phyloP scores from a whole-genome alignment of 805 yeast genomes.

The Candida multigemmis region DNA sequence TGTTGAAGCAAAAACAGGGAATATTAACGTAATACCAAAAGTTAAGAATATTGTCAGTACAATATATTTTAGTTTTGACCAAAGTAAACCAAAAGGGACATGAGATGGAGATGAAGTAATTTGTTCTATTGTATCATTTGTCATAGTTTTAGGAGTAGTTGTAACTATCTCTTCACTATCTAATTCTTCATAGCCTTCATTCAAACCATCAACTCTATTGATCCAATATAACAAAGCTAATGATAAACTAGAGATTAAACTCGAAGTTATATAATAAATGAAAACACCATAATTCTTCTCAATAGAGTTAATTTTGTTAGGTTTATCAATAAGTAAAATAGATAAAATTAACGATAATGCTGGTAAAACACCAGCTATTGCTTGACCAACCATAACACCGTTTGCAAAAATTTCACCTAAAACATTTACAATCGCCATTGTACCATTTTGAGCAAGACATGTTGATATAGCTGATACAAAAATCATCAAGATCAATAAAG shows the following conservation, averaged over 20 bases:
- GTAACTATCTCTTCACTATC: slow-evolving; percentile 6
- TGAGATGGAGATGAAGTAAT: no score
- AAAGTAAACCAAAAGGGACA: slow-evolving; percentile 53
- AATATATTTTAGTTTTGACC: slow-evolving; percentile 54
- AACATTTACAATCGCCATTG: slow-evolving; percentile 77
- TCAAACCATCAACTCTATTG: slow-evolving; percentile 17
- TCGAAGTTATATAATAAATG: slow-evolving; percentile 42
- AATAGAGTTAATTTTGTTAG: slow-evolving; percentile 13
- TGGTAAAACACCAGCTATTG: slow-evolving; percentile 89
- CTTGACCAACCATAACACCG: slow-evolving; percentile 91
- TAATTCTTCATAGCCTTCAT: slow-evolving; percentile 8
- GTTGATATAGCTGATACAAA: slow-evolving; percentile 64
- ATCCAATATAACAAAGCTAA: slow-evolving; percentile 29
- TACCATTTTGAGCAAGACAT: slow-evolving; percentile 80
- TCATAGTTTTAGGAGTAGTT: slow-evolving; percentile 1
- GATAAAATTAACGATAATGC: slow-evolving; percentile 57
- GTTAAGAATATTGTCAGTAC: slow-evolving; percentile 65
- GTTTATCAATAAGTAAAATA: slow-evolving; percentile 33
- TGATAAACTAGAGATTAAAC: slow-evolving; percentile 35
- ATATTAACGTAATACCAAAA: slow-evolving; percentile 65
- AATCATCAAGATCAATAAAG: slow-evolving; percentile 53
- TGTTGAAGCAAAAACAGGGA: slow-evolving; percentile 84
- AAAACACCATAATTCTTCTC: slow-evolving; percentile 32
- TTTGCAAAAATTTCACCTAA: slow-evolving; percentile 75
- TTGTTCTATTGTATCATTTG: background rate